Evolutionary conservation across 1,139 yeast genomes (phyloP).

Genomic region (Debaryomyces sp.): DNA sequence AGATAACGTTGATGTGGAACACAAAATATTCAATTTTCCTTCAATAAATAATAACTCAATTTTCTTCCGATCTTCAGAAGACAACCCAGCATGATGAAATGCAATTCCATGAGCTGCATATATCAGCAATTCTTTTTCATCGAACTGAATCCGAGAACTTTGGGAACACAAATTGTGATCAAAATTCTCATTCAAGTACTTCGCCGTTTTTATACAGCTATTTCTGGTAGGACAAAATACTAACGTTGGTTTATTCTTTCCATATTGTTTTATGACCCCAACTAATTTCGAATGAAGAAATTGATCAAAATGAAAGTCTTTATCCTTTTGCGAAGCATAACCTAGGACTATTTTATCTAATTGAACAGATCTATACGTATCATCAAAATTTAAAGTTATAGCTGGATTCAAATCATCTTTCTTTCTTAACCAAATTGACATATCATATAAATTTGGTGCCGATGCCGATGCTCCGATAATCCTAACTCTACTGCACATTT

Average conservation of each 20-base stretch:
- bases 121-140: not conserved
- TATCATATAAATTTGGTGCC: constrained; percentile 52
- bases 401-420: constrained; percentile 24
- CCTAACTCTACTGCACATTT: constrained; percentile 38
- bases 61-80: constrained; percentile 41
- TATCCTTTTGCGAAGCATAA: constrained; percentile 33
- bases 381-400: constrained; percentile 42
- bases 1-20: constrained; percentile 63
- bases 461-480: constrained; percentile 58
- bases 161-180: not conserved
- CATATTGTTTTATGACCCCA: constrained; percentile 37
- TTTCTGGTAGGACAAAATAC: constrained; percentile 58
- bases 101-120: constrained; percentile 40
- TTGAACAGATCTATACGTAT: constrained; percentile 47
- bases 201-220: constrained; percentile 50
- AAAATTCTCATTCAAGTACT: constrained; percentile 24
- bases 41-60: constrained; percentile 48
- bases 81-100: constrained; percentile 62
- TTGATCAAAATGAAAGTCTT: constrained; percentile 49
- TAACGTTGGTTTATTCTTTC: constrained; percentile 44
- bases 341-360: constrained; percentile 47
- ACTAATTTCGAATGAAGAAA: constrained; percentile 39
- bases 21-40: constrained; percentile 46
- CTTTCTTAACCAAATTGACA: constrained; percentile 46
- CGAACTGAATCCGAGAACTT: not conserved